Evolutionary conservation across 345 rosid genomes (phyloP).

Genomic region (Gossypium thurberi): DNA sequence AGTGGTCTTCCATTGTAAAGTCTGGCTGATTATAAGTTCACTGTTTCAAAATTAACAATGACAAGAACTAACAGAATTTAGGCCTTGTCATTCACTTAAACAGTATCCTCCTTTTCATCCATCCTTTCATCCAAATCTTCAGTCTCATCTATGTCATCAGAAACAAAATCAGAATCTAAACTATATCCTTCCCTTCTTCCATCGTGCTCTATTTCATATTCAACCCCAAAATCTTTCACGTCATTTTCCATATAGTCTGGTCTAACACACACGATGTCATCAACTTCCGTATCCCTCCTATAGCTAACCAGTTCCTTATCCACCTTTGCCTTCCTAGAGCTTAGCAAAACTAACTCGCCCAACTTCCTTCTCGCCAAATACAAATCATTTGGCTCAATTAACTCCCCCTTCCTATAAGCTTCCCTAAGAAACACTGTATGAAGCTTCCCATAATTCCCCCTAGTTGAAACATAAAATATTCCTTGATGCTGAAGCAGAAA

Average conservation of each 20-base stretch:
- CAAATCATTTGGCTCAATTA: conserved; percentile 34
- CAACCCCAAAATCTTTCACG: conserved; percentile 14
- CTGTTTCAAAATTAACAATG: not conserved
- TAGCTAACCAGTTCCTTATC: conserved; percentile 60
- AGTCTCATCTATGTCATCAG: conserved; percentile 20
- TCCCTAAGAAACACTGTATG: conserved; percentile 90
- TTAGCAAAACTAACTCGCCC: conserved; percentile 66
- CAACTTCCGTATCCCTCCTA: conserved; percentile 36
- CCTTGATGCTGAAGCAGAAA: conserved; percentile 90
- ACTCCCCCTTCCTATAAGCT: conserved; percentile 70
- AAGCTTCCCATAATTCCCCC: conserved; percentile 94
- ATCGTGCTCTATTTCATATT: conserved; percentile 12
- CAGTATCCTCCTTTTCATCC: conserved; percentile 10
- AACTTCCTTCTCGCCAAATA: conserved; percentile 53
- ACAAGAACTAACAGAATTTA: not conserved
- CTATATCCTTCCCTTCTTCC: conserved; percentile 5
- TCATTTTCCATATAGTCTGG: conserved; percentile 21
- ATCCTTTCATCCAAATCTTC: conserved; percentile 13
- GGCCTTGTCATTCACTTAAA: not conserved
- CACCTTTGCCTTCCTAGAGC: conserved; percentile 63
- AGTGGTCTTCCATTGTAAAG: not conserved
- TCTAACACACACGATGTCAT: conserved; percentile 26
- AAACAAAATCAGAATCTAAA: conserved; percentile 16
- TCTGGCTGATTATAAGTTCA: not conserved
- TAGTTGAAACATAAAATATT: conserved; percentile 80